Conservation (phyloP, 768 basidiomycete species). For the Tricholoma furcatifolium region DNA sequence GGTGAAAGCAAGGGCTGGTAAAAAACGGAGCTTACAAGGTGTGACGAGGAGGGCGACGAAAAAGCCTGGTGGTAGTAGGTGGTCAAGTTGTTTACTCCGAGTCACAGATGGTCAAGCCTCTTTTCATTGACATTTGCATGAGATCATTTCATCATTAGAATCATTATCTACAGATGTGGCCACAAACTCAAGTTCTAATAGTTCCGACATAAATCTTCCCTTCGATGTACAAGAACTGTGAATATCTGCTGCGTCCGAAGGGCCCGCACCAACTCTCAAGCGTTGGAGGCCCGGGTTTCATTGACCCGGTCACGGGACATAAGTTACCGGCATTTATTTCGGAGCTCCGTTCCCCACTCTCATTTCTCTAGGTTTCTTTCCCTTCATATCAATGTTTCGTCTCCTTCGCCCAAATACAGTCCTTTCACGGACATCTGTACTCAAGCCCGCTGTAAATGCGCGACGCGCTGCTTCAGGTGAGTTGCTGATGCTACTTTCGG, state of each 20-base stretch:
- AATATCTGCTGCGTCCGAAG: too few relatives aligned
- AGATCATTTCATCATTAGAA: too few relatives aligned
- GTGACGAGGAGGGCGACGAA: slow-evolving; percentile 24
- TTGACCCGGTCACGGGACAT: slow-evolving; percentile 1
- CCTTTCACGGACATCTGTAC: background rate
- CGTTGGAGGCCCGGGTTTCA: too few relatives aligned
- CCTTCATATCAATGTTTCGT: slow-evolving; percentile 9
- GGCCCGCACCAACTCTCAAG: too few relatives aligned
- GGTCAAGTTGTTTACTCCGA: slow-evolving; percentile 36
- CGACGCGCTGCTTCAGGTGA: slow-evolving; percentile 28
- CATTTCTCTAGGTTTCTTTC: background rate
- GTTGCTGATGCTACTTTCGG: slow-evolving; percentile 1
- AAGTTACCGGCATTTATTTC: background rate
- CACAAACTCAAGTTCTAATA: too few relatives aligned
- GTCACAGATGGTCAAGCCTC: too few relatives aligned
- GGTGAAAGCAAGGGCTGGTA: background rate
- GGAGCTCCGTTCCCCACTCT: background rate
- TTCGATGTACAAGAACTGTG: too few relatives aligned
- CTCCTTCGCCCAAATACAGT: slow-evolving; percentile 6
- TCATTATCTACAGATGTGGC: too few relatives aligned
- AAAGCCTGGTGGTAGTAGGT: slow-evolving; percentile 47
- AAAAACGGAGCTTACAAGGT: slow-evolving; percentile 30
- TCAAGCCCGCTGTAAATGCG: background rate
- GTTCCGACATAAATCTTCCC: too few relatives aligned
- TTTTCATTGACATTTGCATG: too few relatives aligned